Evolutionary conservation across 225 moss, liverwort and hornwort genomes (phyloP).

Genomic region (Neckera pumila): DNA sequence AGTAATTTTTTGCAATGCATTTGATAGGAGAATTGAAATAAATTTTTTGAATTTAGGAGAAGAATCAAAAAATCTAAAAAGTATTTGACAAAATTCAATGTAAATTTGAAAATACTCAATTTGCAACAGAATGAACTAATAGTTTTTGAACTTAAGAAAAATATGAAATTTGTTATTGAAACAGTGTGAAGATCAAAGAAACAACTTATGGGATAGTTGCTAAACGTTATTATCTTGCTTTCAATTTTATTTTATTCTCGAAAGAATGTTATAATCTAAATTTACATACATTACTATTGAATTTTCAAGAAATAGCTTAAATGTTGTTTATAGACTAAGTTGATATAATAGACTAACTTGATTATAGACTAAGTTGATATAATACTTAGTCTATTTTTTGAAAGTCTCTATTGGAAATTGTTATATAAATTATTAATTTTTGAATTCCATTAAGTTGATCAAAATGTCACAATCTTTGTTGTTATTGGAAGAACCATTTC

Average conservation of each 20-base stretch:
- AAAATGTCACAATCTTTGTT: constrained; percentile 43
- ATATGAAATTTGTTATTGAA: not conserved
- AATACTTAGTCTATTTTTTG: too few species aligned
- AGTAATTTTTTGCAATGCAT: too few species aligned
- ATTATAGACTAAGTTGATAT: not conserved
- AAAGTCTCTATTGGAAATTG: too few species aligned
- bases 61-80: too few species aligned
- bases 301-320: not conserved
- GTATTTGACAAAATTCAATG: not conserved
- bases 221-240: too few species aligned
- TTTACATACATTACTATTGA: too few species aligned
- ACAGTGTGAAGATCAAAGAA: not conserved
- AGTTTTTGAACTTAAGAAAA: not conserved
- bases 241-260: not conserved
- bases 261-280: not conserved
- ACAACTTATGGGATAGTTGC: not conserved
- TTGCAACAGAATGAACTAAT: not conserved
- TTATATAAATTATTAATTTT: not conserved
- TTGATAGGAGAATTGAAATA: not conserved
- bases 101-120: not conserved
- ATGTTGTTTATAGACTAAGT: not conserved
- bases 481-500: constrained; percentile 61
- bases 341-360: too few species aligned
- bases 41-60: not conserved
- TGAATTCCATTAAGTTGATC: too few species aligned